Evolutionary conservation across 148 eudicot species (phyloP), one percentile per base, ranked within the genome.

Genomic region (Persicaria maculosa): DNA sequence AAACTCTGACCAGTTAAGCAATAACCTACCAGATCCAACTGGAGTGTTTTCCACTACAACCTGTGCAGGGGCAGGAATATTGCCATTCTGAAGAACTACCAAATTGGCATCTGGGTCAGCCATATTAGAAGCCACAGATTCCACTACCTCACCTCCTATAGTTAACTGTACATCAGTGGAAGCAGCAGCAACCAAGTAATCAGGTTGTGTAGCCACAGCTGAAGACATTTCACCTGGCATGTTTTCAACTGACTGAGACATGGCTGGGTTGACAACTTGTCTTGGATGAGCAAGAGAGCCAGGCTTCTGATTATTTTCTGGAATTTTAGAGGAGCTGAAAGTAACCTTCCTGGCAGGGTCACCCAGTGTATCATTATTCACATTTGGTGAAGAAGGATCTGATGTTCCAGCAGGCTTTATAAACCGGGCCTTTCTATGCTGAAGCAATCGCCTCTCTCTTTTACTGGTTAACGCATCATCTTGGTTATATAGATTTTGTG

Each of bases 1-100:
- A 82, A 95, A 95, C 83, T 88, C 96, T 74, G 91, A 88, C 98
- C 98, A 95, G 86, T 95, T 95, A 77, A 93, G 92, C 61, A 95
- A 87, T 75, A 95, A 81, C 83, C 97, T 85, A 57, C 98, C 98
- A 46, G 96, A 95, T 58, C 98, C 98, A 22, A 95, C 98, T 19
- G 90, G 88, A 64, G 92, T 90, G 54, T 87, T 81, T 80, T 95
- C 98, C 78, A 88, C 89, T 48, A 95, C 96, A 80, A 95, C 93
- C 86, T 95, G 98, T 52, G 98, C 98, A 74, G 98, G 98, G 76
- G 93, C 97, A 75, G 93, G 92, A 71, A 83, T 74, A 53, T 84
- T 90, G 67, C 87, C 68, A 69, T 74, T 85, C 71, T 86, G 88
- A 53, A 76, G 72, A 71, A 85, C 79, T 61, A 74, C 78, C 58